phyloP scores from a whole-genome alignment of 805 yeast genomes.

The Pichia manshurica region DNA sequence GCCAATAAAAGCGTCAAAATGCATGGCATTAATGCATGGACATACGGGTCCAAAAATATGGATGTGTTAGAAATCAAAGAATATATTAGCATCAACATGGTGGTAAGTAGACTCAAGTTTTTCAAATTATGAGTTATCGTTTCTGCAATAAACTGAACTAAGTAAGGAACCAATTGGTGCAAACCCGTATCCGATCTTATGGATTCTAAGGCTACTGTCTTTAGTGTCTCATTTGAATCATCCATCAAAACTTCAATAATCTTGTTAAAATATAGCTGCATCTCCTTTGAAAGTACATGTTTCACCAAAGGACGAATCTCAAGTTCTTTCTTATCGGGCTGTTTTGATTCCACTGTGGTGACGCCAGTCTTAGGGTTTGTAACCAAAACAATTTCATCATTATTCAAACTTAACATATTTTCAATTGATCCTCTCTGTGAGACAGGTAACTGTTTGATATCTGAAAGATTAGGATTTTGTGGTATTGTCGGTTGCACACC shows the following conservation, averaged over 20 bases:
- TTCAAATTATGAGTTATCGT: slow-evolving; percentile 84
- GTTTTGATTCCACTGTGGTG: slow-evolving; percentile 22
- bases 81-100: slow-evolving; percentile 84
- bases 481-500: slow-evolving; percentile 98
- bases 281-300: slow-evolving; percentile 90
- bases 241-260: slow-evolving; percentile 73
- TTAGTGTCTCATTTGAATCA: slow-evolving; percentile 46
- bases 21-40: slow-evolving; percentile 96
- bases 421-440: slow-evolving; percentile 78
- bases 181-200: slow-evolving; percentile 89
- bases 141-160: slow-evolving; percentile 93
- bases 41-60: slow-evolving; percentile 88
- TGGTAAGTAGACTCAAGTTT: slow-evolving; percentile 60
- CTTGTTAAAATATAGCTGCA: slow-evolving; percentile 88
- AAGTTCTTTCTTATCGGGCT: slow-evolving; percentile 38
- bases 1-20: slow-evolving; percentile 84
- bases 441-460: slow-evolving; percentile 73
- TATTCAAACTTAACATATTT: slow-evolving; percentile 49
- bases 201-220: slow-evolving; percentile 77
- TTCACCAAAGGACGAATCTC: slow-evolving; percentile 85
- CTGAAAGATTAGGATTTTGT: slow-evolving; percentile 84
- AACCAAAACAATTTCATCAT: slow-evolving; percentile 32
- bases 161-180: slow-evolving; percentile 94
- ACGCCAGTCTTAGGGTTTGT: slow-evolving; percentile 27
- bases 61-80: slow-evolving; percentile 79